Conservation (phyloP, 441 rosid species). For the Hypseocharis bilobata region DNA sequence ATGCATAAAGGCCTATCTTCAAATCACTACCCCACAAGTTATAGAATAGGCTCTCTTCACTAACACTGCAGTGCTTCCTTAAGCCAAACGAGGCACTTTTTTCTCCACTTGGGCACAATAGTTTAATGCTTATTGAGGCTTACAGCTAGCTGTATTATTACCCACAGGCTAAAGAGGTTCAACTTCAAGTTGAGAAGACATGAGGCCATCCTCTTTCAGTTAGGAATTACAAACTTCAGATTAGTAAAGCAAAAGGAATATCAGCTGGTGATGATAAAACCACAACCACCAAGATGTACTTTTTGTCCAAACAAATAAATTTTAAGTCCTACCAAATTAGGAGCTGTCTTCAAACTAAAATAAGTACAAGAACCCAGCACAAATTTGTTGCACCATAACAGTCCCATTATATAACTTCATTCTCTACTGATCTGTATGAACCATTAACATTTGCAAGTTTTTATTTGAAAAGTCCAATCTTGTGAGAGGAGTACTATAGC, state of each 20-base stretch:
- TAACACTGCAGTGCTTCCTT: neutral
- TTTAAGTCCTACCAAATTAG: neutral
- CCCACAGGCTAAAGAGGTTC: neutral
- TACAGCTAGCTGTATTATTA: neutral
- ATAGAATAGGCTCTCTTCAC: neutral
- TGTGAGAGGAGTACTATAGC: neutral
- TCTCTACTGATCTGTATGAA: neutral
- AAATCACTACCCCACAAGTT: neutral
- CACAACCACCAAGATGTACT: neutral
- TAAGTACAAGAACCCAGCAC: neutral
- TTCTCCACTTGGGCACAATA: neutral
- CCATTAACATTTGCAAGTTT: neutral
- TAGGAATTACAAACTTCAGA: neutral
- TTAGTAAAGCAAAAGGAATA: neutral
- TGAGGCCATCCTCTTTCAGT: neutral
- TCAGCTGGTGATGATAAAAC: neutral
- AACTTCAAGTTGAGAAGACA: neutral
- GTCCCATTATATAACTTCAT: constrained; percentile 5
- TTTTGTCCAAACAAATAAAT: neutral
- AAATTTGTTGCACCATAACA: neutral
- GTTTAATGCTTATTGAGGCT: neutral
- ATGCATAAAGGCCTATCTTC: neutral
- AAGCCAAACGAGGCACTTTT: neutral
- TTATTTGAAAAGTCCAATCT: neutral
- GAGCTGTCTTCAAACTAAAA: neutral